Base-by-base conservation (phyloP, 2,329 filamentous ascomycete genomes). In the Scedosporium dehoogii region DNA sequence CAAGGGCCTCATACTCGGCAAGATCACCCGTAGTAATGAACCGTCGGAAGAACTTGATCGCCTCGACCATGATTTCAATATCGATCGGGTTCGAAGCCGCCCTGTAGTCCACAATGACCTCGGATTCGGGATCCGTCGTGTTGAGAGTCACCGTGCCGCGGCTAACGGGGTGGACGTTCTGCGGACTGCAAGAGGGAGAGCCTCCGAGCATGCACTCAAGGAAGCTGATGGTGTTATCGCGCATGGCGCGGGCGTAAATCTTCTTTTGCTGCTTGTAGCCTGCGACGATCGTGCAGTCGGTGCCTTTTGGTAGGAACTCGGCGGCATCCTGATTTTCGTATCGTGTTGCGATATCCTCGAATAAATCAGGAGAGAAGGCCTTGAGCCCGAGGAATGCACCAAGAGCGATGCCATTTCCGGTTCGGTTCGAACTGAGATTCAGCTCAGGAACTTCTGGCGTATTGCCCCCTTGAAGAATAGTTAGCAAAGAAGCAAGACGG, bases 121-220 rank as follows among this genome's bases (percentile, higher is more conserved):
- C 66, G 6, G 60, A 59, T 58, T 68, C 66, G 5, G 69, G 69
- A 38, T 69, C 62, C 1, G 66, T 56, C 0, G 65, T 63, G 62
- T 71, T 66, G 33, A 70, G 63, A 3, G 64, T 60, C 18, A 69
- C 65, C n/a, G 61, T 68, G 53, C 68, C 68, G 29, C 66, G 68
- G 7, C 66, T 68, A 25, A 67, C 63, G 41, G 65, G 64, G 61
- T 69, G 68, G 12, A 69, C 62, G 57, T 67, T 69, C 61, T 68
- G 65, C 46, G 68, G 65, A 7, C 64, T 67, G 21, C 67, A 67
- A 1, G 66, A 65, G 3, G 68, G 67, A 7, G 29, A 25, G 0
- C 65, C 64, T 60, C 64, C 63, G 56, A 68, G 78, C 66, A 81
- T 81, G 44, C 81, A 74, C 58, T 71, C 72, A 58, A 78, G 80